Base-by-base conservation (phyloP, 768 basidiomycete species). In the Lepiota subincarnata region DNA sequence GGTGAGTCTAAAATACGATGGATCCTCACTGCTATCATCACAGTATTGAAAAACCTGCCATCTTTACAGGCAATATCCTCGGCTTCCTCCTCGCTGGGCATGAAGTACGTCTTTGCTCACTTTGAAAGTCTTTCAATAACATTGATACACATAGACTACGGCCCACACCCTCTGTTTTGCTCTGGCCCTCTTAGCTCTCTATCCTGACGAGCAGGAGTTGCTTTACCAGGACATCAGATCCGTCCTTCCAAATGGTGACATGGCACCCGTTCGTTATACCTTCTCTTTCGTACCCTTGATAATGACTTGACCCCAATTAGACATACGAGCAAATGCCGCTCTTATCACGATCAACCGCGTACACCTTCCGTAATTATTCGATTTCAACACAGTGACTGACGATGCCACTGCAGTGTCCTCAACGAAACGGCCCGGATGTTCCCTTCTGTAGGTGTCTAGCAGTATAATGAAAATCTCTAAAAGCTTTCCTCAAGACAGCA, bases 151-250 rank as follows among this genome's bases (percentile, higher is more conserved):
- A 24, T 5, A 24, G 24, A 24, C 24, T 5, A 24, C 24, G 24
- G 24, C 3, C 5, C 24, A 24, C 57, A 72, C 75, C 3, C 52
- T 76, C 10, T 66, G 67, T 53, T 74, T 68, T 57, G 59, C 71
- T 1, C 66, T 78, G 44, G 76, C 68, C 3, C 48, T 77, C 26
- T 58, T 79, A 12, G 76, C 77, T 0, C 61, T 77, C 19, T 64
- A 77, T 55, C 75, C 64, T 3, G 73, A 75, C 7, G 67, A 73
- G 52, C 77, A 79, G 56, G 72, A 76, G 48, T 72, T 64, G 48
- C 62, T 79, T 12, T 72, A 67, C 54, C 53, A 71, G 26, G 68
- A 75, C 36, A 70, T 70, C 48, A 60, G 56, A 6, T 47, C 48
- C 8, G 52, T 69, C 4, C 48, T 69, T 26, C 50, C 66, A 2